Conservation (phyloP, 805 yeast species). For the Suhomyces canberraensis region DNA sequence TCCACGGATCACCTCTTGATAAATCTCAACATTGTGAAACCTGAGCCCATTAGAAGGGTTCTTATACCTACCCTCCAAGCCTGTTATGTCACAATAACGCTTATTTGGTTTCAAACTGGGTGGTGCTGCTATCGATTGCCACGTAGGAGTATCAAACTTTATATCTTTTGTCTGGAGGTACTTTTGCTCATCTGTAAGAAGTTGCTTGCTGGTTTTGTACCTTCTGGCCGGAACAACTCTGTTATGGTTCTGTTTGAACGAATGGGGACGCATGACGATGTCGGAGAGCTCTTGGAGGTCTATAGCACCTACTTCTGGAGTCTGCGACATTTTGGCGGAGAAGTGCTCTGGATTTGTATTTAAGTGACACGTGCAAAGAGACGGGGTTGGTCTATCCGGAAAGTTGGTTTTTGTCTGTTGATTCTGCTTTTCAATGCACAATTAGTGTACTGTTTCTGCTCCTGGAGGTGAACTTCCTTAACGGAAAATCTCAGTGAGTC, state of each 20-base stretch:
- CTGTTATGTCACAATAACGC: constrained; percentile 92
- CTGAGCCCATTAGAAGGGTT: constrained; percentile 72
- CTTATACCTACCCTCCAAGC: constrained; percentile 73
- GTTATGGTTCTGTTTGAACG: constrained; percentile 55
- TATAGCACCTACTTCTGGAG: background rate
- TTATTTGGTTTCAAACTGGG: constrained; percentile 80
- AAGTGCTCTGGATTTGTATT: too few relatives aligned
- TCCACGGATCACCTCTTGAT: constrained; percentile 63
- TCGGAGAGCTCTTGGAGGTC: constrained; percentile 34
- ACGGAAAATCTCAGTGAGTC: too few relatives aligned
- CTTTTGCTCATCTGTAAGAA: constrained; percentile 74
- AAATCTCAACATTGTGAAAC: constrained; percentile 80
- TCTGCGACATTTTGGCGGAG: background rate
- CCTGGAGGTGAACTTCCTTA: too few relatives aligned
- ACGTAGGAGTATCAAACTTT: constrained; percentile 57
- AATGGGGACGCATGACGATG: constrained; percentile 39
- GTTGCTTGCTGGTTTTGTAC: constrained; percentile 71
- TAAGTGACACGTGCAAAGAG: too few relatives aligned
- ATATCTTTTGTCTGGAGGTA: constrained; percentile 45
- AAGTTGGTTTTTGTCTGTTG: too few relatives aligned
- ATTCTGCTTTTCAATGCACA: too few relatives aligned
- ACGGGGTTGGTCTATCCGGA: too few relatives aligned
- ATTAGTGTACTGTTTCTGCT: too few relatives aligned
- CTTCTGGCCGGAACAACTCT: constrained; percentile 55
- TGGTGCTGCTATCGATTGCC: constrained; percentile 72